Percentiles rank a stretch among this genome's conserved stretches.
Conservation (phyloP, 2,329 filamentous ascomycete genomes). For the Aspergillus sp. region DNA sequence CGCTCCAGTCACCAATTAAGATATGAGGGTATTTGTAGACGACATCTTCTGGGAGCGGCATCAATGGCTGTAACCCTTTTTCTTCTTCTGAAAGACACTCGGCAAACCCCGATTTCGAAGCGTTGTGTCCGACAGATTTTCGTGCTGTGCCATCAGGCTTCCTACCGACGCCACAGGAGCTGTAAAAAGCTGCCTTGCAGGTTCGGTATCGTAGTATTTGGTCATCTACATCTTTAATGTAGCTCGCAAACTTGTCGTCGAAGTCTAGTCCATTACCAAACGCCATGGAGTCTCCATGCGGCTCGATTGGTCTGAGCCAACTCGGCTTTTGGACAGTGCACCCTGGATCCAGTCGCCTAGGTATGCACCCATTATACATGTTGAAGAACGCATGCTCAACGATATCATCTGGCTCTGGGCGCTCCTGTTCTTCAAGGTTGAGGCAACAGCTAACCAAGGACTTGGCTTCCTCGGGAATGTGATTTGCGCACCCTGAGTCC, state of each 20-base stretch:
- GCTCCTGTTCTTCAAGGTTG: slow-evolving; percentile 48
- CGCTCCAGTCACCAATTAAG: slow-evolving; percentile 43
- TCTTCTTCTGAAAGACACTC: slow-evolving; percentile 49
- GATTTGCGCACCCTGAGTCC: slow-evolving; percentile 42
- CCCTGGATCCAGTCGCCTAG: slow-evolving; percentile 41
- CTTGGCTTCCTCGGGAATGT: slow-evolving; percentile 52
- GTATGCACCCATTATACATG: slow-evolving; percentile 51
- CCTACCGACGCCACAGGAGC: slow-evolving; percentile 46
- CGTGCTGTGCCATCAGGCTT: slow-evolving; percentile 43
- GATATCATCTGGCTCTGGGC: slow-evolving; percentile 51
- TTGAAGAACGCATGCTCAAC: slow-evolving; percentile 52
- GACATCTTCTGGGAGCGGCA: slow-evolving; percentile 46
- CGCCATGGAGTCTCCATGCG: slow-evolving; percentile 47
- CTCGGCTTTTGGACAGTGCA: slow-evolving; percentile 41
- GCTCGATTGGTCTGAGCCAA: slow-evolving; percentile 46
- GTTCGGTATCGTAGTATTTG: slow-evolving; percentile 38
- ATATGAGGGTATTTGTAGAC: slow-evolving; percentile 47
- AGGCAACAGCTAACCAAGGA: slow-evolving; percentile 48
- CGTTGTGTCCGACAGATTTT: slow-evolving; percentile 46
- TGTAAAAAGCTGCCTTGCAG: slow-evolving; percentile 45
- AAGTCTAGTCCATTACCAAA: slow-evolving; percentile 46
- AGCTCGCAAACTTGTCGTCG: slow-evolving; percentile 37
- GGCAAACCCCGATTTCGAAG: slow-evolving; percentile 46
- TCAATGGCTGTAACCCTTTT: slow-evolving; percentile 44
- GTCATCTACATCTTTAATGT: slow-evolving; percentile 38